A percentile compares a stretch with the other conserved stretches of the same genome.
Evolutionary conservation across 495 filamentous ascomycete genomes (phyloP).

Genomic region (Penicillium daleae): DNA sequence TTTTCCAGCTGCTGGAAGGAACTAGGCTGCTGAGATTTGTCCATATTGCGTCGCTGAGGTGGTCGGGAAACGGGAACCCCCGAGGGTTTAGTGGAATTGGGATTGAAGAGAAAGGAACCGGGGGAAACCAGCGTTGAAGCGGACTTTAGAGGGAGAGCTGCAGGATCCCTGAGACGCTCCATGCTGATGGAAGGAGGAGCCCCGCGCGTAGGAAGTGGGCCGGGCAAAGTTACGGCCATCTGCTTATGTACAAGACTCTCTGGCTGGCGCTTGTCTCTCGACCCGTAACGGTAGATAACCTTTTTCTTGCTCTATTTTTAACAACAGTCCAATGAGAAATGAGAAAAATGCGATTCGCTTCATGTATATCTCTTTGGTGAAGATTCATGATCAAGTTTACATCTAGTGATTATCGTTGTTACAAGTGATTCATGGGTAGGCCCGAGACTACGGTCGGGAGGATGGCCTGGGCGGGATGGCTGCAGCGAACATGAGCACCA

Average conservation of each 20-base stretch:
- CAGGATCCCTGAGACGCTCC: slow-evolving; percentile 31
- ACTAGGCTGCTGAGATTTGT: slow-evolving; percentile 86
- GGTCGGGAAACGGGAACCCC: slow-evolving; percentile 9
- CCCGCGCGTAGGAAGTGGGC: slow-evolving; percentile 28
- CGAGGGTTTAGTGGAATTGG: slow-evolving; percentile 26
- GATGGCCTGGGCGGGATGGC: slow-evolving; percentile 41
- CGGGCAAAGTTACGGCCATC: slow-evolving; percentile 11
- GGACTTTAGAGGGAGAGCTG: slow-evolving; percentile 34
- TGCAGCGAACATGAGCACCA: slow-evolving; percentile 41
- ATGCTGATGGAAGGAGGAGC: slow-evolving; percentile 35
- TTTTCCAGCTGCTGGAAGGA: slow-evolving; percentile 99
- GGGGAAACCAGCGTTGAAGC: slow-evolving; percentile 45
- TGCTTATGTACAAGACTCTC: slow-evolving; percentile 25
- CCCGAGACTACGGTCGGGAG: slow-evolving; percentile 41
- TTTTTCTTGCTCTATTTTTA: background rate
- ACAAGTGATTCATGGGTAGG: slow-evolving; percentile 29
- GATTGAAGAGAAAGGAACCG: slow-evolving; percentile 40
- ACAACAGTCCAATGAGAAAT: background rate
- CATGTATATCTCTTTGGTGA: background rate
- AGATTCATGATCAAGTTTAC: background rate
- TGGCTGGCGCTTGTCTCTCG: background rate
- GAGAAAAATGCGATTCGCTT: background rate
- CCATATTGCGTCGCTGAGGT: slow-evolving; percentile 59
- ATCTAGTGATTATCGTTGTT: background rate
- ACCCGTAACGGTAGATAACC: background rate